Evolutionary conservation across 2,329 filamentous ascomycete species (phyloP), one percentile per base, ranked within the genome.

Genomic region (Conoideocrella luteorostrata): DNA sequence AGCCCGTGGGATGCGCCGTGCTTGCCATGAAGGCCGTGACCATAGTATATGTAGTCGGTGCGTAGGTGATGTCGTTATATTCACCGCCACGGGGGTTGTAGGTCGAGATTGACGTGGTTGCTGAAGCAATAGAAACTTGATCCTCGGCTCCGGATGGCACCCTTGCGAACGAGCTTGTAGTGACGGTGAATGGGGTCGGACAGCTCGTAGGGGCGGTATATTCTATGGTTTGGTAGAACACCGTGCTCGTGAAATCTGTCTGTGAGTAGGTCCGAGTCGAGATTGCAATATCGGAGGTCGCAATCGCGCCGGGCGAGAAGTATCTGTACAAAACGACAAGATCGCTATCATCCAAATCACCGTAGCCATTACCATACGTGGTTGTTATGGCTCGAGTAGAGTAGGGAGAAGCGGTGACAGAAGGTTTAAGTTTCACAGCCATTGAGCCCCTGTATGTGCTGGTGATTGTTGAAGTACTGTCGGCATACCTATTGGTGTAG

Each of bases 181-280:
- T 47, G 22, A 58, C 49, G 7, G 51, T 58, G 37, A 61, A 61
- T 4, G 52, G 45, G 5, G 57, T 59, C 4, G 56, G 53, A 47
- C 58, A 61, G 4, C 52, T 52, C 1, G 50, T 12, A 1, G 59
- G 59, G 1, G 59, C 59, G 0, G 56, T 57, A 46, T 51, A 52
- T 35, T 53, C 40, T 6, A 56, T 20, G 7, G 41, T 39, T 42
- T 50, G 49, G 13, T 45, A 30, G 39, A 47, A 56, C 18, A 41
- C 35, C 4, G 53, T 54, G 47, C 13, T 39, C 17, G 37, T 30
- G 9, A 29, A 26, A 7, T 39, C 24, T 26, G n/a, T 39, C 7
- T 10, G 37, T 15, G 13, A 12, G 23, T 29, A 29, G 13, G 1
- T 6, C 4, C 4, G 7, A 7, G 24, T 29, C 7, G 37, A 29